These are phyloP conservation scores for Staphylotrichum tortipilum DNA, from an alignment of 495 filamentous ascomycete genomes.

Conservation along the genomic window DNA sequence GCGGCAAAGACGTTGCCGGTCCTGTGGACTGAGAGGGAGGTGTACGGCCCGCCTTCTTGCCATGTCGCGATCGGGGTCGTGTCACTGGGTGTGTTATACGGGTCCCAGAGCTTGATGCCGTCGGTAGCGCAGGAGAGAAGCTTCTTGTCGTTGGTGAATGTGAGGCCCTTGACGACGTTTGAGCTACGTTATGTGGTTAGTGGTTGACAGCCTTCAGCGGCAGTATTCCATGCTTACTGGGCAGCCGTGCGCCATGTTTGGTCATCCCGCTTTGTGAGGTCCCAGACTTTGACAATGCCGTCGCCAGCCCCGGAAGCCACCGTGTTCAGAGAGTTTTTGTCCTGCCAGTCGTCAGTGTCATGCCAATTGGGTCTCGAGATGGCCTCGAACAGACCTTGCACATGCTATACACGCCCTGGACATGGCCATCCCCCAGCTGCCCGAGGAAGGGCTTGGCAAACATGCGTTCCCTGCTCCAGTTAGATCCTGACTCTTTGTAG, in stretches of 20 bases:
- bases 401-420: slow-evolving; percentile 80
- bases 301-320: slow-evolving; percentile 77
- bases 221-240: slow-evolving; percentile 41
- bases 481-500: background rate
- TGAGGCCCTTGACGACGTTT: slow-evolving; percentile 83
- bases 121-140: slow-evolving; percentile 87
- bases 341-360: slow-evolving; percentile 33
- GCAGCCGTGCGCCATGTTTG: slow-evolving; percentile 76
- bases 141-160: slow-evolving; percentile 76
- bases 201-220: background rate
- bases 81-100: slow-evolving; percentile 60
- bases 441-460: slow-evolving; percentile 89
- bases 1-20: slow-evolving; percentile 61
- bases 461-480: slow-evolving; percentile 59
- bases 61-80: slow-evolving; percentile 67
- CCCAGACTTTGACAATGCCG: slow-evolving; percentile 91
- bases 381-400: slow-evolving; percentile 37
- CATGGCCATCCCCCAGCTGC: slow-evolving; percentile 82
- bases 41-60: slow-evolving; percentile 73
- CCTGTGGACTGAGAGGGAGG: slow-evolving; percentile 75
- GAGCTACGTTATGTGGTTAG: slow-evolving; percentile 20
- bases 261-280: slow-evolving; percentile 59
- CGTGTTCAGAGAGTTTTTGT: slow-evolving; percentile 55
- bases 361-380: background rate
- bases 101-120: slow-evolving; percentile 83